Base-by-base conservation (phyloP, 371 early-diverging fungal genomes). In the Rhizopus stolonifer region DNA sequence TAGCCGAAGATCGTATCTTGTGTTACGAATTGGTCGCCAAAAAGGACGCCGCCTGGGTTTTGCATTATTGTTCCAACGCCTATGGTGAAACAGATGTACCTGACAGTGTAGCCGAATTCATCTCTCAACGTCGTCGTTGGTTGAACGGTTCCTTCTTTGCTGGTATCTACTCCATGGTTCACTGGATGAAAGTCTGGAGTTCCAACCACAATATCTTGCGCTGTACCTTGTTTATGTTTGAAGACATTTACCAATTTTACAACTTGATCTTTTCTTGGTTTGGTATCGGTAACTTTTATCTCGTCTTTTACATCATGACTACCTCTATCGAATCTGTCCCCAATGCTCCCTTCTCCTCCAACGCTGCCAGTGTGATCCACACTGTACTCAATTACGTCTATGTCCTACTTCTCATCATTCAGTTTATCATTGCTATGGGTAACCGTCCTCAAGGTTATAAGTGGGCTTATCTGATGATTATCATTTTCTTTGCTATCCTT, bases 71-170 rank as follows among this genome's bases (percentile, higher is more conserved):
- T 40, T 79, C 78, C 47, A 75, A 76, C 9, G 77, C 91, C 6
- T 78, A 78, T 25, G 90, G 88, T 58, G 89, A 87, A 60, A 92
- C 92, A 1, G 92, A 92, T 72, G 92, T 90, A 3, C 92, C 92
- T 8, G 80, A 83, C 47, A 68, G 54, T 1, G 75, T 89, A 7
- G 79, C 87, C 19, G 92, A 92, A 59, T 86, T 90, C 46, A 88
- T 92, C 46, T 83, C 85, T 14, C 92, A 92, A 58, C 83, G 92
- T 67, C 84, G 92, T 63, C 82, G 92, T 49, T 92, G 92, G 92
- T 65, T 90, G 46, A 92, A 92, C 68, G 92, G 92, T 23, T 84
- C 85, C 1, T 86, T 88, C 79, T 85, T 85, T 55, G 77, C 81
- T n/a, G 72, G 73, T 18, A 64, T 81, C 43, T 82, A 81, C 55